A percentile compares a stretch with the other conserved stretches of the same genome.
Evolutionary conservation across 2,329 filamentous ascomycete species (phyloP).

Genomic region (Coleophoma crateriformis): DNA sequence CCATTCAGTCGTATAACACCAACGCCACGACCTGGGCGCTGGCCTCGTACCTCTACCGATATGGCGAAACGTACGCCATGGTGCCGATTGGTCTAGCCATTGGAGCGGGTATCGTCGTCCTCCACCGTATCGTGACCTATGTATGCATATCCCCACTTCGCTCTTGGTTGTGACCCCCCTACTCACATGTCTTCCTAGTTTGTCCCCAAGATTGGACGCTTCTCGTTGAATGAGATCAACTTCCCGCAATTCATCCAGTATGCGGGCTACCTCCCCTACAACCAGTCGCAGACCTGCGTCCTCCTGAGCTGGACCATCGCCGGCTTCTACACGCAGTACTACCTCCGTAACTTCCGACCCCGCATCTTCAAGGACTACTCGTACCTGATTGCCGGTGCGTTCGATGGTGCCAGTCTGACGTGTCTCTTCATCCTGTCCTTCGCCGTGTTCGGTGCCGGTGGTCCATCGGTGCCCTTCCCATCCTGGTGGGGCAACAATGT

Average conservation of each 20-base stretch:
- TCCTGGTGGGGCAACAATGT: conserved; percentile 30
- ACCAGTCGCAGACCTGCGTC: conserved; percentile 49
- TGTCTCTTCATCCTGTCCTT: conserved; percentile 36
- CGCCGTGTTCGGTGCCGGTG: conserved; percentile 37
- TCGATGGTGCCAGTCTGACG: conserved; percentile 33
- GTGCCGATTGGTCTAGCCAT: conserved; percentile 45
- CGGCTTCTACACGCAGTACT: conserved; percentile 37
- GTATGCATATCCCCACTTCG: conserved; percentile 22
- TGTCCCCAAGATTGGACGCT: conserved; percentile 36
- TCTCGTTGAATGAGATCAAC: conserved; percentile 40
- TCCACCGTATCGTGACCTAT: conserved; percentile 37
- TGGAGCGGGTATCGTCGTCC: conserved; percentile 36
- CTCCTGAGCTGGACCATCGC: conserved; percentile 39
- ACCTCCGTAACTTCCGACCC: conserved; percentile 30
- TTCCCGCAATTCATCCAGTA: conserved; percentile 49
- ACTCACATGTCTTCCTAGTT: conserved; percentile 28
- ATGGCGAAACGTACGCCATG: conserved; percentile 35
- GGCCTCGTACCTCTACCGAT: conserved; percentile 46
- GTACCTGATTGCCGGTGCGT: conserved; percentile 33
- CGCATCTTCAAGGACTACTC: conserved; percentile 34
- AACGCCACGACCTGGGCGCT: conserved; percentile 39
- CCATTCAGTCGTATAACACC: conserved; percentile 41
- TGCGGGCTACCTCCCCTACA: conserved; percentile 49
- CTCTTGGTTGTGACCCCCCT: neutral
- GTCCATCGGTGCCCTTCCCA: conserved; percentile 29